Evolutionary conservation across 2,329 filamentous ascomycete genomes (phyloP).

Genomic region (Trichothecium sympodiale): DNA sequence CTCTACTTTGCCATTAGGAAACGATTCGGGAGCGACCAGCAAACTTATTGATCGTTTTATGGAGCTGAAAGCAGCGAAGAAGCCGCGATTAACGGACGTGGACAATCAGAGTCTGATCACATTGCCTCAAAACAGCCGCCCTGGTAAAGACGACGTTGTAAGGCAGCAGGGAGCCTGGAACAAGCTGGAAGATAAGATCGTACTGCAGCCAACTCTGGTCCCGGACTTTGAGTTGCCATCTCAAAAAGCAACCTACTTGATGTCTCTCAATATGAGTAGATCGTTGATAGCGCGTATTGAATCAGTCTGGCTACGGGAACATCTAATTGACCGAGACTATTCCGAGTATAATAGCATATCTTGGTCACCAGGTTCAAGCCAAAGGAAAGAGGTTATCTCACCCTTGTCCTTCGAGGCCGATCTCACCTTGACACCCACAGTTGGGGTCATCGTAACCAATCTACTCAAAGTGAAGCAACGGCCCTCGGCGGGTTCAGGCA

Average conservation of each 20-base stretch:
- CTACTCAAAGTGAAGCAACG: constrained; percentile 63
- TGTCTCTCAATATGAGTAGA: constrained; percentile 38
- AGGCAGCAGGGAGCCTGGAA: too few species aligned
- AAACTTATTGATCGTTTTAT: constrained; percentile 20
- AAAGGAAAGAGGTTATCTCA: constrained; percentile 17
- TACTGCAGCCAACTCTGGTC: constrained; percentile 3
- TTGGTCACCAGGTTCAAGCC: constrained; percentile 18
- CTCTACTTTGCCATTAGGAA: constrained; percentile 6
- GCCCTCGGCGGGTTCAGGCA: constrained; percentile 42
- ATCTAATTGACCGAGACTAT: constrained; percentile 52
- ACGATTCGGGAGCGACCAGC: constrained; percentile 12
- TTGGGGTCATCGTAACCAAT: constrained; percentile 60
- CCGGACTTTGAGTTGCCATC: constrained; percentile 6
- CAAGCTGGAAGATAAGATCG: too few species aligned
- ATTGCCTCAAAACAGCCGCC: too few species aligned
- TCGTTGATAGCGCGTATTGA: constrained; percentile 38
- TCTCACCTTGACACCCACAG: constrained; percentile 56
- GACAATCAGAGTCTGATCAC: too few species aligned
- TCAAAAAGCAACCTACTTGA: constrained; percentile 27
- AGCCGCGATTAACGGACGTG: neutral
- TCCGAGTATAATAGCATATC: constrained; percentile 21
- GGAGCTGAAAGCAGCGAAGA: constrained; percentile 17
- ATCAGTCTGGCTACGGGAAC: constrained; percentile 32
- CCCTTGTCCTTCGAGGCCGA: constrained; percentile 53
- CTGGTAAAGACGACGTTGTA: too few species aligned